phyloP scores from a whole-genome alignment of 805 yeast species.

The Suhomyces prunicola region DNA sequence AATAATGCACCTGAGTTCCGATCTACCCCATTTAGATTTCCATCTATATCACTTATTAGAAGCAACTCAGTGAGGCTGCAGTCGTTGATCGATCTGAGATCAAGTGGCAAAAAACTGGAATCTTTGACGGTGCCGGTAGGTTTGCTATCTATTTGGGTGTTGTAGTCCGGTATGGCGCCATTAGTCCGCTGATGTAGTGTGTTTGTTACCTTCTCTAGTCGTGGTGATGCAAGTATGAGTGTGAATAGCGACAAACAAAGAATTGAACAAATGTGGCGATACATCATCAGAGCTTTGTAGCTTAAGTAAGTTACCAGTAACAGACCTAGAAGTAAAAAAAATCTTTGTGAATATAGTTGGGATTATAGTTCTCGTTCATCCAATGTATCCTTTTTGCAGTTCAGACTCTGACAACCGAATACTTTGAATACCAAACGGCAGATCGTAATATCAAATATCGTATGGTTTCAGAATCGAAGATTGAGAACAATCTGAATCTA shows the following conservation, averaged over 20 bases:
- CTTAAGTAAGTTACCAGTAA: neutral
- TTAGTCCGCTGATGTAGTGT: constrained; percentile 2
- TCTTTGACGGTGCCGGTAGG: constrained; percentile 6
- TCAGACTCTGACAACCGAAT: neutral
- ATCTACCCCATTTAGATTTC: constrained; percentile 77
- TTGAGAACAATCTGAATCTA: neutral
- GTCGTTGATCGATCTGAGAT: constrained; percentile 40
- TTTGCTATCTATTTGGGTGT: neutral
- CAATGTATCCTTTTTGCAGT: too few relatives aligned
- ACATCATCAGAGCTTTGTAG: neutral
- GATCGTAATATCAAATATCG: too few relatives aligned
- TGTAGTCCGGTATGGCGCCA: neutral
- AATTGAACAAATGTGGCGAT: neutral
- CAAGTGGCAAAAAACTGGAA: constrained; percentile 30
- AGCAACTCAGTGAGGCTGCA: constrained; percentile 56
- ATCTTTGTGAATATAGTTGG: too few relatives aligned
- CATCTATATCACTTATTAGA: constrained; percentile 79
- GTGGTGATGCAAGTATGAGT: constrained; percentile 15
- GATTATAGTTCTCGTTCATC: too few relatives aligned
- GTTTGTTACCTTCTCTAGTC: constrained; percentile 19
- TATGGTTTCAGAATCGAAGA: neutral
- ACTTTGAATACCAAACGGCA: too few relatives aligned
- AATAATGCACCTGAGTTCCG: constrained; percentile 68
- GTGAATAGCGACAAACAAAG: constrained; percentile 4
- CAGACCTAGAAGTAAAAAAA: neutral